Evolutionary conservation across 208 protist species (phyloP), one percentile per base, ranked within the genome.

Genomic region (Trypanosoma vivax): DNA sequence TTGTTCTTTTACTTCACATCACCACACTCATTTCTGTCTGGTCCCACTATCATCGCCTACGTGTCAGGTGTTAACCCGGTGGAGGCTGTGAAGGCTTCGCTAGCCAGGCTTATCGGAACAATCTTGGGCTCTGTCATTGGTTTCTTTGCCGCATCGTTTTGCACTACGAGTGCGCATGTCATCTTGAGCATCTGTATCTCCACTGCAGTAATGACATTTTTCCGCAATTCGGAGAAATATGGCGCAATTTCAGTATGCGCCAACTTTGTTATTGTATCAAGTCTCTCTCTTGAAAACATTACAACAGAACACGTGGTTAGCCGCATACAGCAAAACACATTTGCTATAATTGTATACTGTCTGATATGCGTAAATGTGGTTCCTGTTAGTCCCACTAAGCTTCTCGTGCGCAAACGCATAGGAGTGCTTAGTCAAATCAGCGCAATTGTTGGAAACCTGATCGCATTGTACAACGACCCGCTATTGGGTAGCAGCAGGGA

Each of bases 311-410:
- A 48, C 21, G 78, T 70, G 14, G 75, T 90, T 50, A 77, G 63
- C 37, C 82, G 82, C 43, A 87, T 90, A 46, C 82, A 90, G 58
- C 82, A 90, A 54, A 90, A 86, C 68, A 73, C 82, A 4, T 90
- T 90, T 54, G 68, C 82, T 35, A 77, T 90, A 39, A 77, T 86
- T 21, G 77, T 90, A 34, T 90, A 90, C 67, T 87, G 77, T 55
- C 67, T 83, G 31, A 79, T 90, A 61, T 72, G 60, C 41, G 60
- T 90, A 18, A 16, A 60, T 0, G 53, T 90, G 1, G 83, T 83
- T 33, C 82, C 82, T 11, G 67, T 90, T 23, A 85, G 77, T 51
- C 82, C 82, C 19, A 74, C 71, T 38, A 27, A 67, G 23, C 45
- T 83, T 0, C 62, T 90, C 10, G 71, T 81, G 41, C 42, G 70